Evolutionary conservation across 306 rosid species (phyloP).

Genomic region (Glycyrrhiza uralensis): DNA sequence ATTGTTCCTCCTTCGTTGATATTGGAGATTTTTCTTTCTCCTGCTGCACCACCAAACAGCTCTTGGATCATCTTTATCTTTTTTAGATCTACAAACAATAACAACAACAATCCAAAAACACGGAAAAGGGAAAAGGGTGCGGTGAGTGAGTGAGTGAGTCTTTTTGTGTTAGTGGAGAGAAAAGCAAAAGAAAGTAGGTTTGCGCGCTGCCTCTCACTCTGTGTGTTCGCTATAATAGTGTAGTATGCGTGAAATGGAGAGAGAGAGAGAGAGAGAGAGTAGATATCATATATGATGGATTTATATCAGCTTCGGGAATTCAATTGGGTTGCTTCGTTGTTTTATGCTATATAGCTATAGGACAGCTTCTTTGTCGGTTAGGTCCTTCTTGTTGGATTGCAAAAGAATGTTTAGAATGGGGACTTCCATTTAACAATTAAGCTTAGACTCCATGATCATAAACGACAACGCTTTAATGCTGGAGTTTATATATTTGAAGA

Average conservation of each 20-base stretch:
- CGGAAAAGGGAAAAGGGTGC: slow-evolving; percentile 47
- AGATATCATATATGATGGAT: slow-evolving; percentile 18
- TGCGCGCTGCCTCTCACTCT: slow-evolving; percentile 21
- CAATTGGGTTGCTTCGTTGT: slow-evolving; percentile 33
- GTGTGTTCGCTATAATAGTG: no score
- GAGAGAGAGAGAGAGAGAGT: slow-evolving; percentile 1
- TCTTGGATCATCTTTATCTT: slow-evolving; percentile 79
- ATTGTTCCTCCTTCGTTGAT: slow-evolving; percentile 35
- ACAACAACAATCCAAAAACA: slow-evolving; percentile 76
- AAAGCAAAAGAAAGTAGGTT: slow-evolving; percentile 57
- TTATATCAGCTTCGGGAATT: slow-evolving; percentile 44
- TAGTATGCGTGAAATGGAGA: not conserved
- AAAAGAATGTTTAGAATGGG: slow-evolving; percentile 34
- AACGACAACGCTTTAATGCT: no score
- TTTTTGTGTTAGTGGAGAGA: slow-evolving; percentile 62
- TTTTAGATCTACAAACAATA: slow-evolving; percentile 62
- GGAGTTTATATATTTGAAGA: slow-evolving; percentile 31
- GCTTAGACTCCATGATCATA: no score
- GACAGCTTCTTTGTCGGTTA: slow-evolving; percentile 39
- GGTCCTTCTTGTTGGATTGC: slow-evolving; percentile 35
- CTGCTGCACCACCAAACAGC: slow-evolving; percentile 62
- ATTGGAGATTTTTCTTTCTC: slow-evolving; percentile 57
- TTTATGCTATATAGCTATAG: no score
- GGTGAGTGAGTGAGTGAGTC: slow-evolving; percentile 29
- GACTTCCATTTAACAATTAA: no score